Evolutionary conservation across 768 basidiomycete genomes (phyloP).

Genomic region (Rhizopogon vulgaris): DNA sequence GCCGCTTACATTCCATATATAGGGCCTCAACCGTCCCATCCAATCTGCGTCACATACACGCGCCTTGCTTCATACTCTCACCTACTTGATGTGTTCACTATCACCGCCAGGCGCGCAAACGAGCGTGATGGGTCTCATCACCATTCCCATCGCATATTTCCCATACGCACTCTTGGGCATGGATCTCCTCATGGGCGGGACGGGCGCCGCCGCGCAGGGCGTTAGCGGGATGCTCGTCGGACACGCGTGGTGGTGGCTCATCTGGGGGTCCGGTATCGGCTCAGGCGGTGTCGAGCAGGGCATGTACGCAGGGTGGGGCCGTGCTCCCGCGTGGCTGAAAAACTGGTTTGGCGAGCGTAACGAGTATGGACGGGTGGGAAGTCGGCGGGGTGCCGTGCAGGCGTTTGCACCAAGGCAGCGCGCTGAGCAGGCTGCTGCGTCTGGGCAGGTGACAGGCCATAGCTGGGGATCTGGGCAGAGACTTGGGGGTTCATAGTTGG

Average conservation of each 20-base stretch:
- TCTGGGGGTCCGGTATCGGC: slow-evolving; percentile 46
- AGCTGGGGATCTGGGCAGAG: slow-evolving; percentile 53
- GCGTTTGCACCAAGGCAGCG: slow-evolving; percentile 47
- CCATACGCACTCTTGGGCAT: slow-evolving; percentile 71
- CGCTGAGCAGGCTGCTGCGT: slow-evolving; percentile 13
- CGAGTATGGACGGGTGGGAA: slow-evolving; percentile 26
- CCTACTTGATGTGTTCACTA: slow-evolving; percentile 63
- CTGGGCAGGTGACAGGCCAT: slow-evolving; percentile 25
- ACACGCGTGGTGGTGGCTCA: slow-evolving; percentile 76
- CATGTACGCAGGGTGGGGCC: slow-evolving; percentile 32
- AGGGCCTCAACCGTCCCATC: slow-evolving; percentile 60
- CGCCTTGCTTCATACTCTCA: slow-evolving; percentile 59
- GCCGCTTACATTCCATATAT: background rate
- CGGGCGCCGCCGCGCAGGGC: slow-evolving; percentile 44
- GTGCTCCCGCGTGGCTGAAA: slow-evolving; percentile 56
- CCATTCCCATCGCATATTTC: slow-evolving; percentile 64
- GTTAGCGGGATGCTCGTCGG: slow-evolving; percentile 72
- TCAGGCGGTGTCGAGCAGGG: slow-evolving; percentile 34
- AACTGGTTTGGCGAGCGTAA: slow-evolving; percentile 36
- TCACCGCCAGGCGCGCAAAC: slow-evolving; percentile 62
- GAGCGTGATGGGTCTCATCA: slow-evolving; percentile 74
- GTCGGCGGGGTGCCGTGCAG: slow-evolving; percentile 46
- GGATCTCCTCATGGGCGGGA: slow-evolving; percentile 63
- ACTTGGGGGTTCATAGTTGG: slow-evolving; percentile 29
- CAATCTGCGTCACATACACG: slow-evolving; percentile 49